Conservation (phyloP, 352 stramenopile species). For the Globisporangium alternatum region DNA sequence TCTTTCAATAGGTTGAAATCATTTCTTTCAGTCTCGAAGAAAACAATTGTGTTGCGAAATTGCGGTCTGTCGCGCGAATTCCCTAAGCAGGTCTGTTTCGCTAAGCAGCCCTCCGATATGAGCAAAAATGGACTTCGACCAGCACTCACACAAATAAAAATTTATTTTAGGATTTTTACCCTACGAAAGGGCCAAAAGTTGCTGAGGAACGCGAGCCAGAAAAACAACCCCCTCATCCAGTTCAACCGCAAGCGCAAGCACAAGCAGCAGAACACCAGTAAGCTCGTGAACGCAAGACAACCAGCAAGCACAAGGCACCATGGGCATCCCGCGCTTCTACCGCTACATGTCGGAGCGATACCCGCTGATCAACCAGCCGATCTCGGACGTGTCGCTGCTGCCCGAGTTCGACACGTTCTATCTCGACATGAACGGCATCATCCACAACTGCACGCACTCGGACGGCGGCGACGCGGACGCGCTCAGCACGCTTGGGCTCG, state of each 20-base stretch:
- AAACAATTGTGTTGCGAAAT: too few species aligned
- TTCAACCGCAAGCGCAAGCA: background rate
- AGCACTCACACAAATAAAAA: too few species aligned
- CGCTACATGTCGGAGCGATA: conserved; percentile 95
- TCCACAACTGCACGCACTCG: conserved; percentile 98
- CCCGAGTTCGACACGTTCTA: conserved; percentile 99
- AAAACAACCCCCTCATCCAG: background rate
- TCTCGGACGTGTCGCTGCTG: conserved; percentile 95
- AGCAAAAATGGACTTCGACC: too few species aligned
- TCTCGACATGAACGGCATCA: conserved; percentile 99
- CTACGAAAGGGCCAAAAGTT: background rate
- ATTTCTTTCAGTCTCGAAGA: too few species aligned
- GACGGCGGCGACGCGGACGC: conserved; percentile 89
- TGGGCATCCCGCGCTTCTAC: conserved; percentile 94
- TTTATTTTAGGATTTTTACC: too few species aligned
- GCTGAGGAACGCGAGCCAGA: background rate
- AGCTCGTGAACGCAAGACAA: background rate
- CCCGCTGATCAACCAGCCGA: conserved; percentile 98
- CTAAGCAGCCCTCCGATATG: too few species aligned
- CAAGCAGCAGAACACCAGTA: background rate
- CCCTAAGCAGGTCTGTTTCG: too few species aligned
- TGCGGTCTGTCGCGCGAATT: too few species aligned
- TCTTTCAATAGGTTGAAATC: too few species aligned
- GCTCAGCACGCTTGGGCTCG: conserved; percentile 89
- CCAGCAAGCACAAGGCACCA: conserved; percentile 22